Evolutionary conservation across 306 rosid genomes (phyloP), one percentile per base, ranked within the genome.

Genomic region (Rosa rugosa): DNA sequence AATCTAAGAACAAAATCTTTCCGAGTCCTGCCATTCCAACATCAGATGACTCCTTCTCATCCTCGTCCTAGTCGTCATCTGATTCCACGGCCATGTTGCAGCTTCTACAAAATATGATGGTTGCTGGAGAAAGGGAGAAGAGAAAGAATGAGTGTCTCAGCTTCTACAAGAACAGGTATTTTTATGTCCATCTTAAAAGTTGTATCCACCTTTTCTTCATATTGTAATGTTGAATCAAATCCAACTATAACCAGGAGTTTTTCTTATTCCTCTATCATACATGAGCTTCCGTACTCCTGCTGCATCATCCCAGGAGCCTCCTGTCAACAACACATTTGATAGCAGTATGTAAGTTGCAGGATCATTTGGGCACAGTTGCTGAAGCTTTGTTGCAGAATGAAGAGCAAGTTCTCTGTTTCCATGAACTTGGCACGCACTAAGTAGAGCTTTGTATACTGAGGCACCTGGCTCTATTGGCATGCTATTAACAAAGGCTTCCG

Each of bases 371-470:
- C 78, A 80, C 69, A 83, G 77, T 72, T 81, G 77, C 40, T 81
- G 70, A 77, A 83, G 84, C 59, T 27, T 83, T 71, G 54, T 79
- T 1, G 87, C 87, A 27, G 66, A 74, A 16, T 71, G 80, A 25
- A 81, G 60, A 38, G 89, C 91, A 46, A 88, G 79, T 40, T 85
- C 87, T 53, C 71, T 81, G 67, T 88, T 83, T 59, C 87, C 86
- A 59, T 88, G 87, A 65, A 88, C 63, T 79, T 76, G 81, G 76
- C 86, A 79, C 71, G 91, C 86, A 71, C 87, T 83, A 1, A 88
- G 70, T 36, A 85, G 71, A 77, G 86, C 80, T 83, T 81, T 88
- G 72, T 85, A 83, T 31, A 80, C 79, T 0, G 89, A 79, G 13
- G 62, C 79, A 54, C 85, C 85, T 66, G 85, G 87, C 80, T 80